Conservation (phyloP, 169 alveolate species). For the Babesia divergens region DNA sequence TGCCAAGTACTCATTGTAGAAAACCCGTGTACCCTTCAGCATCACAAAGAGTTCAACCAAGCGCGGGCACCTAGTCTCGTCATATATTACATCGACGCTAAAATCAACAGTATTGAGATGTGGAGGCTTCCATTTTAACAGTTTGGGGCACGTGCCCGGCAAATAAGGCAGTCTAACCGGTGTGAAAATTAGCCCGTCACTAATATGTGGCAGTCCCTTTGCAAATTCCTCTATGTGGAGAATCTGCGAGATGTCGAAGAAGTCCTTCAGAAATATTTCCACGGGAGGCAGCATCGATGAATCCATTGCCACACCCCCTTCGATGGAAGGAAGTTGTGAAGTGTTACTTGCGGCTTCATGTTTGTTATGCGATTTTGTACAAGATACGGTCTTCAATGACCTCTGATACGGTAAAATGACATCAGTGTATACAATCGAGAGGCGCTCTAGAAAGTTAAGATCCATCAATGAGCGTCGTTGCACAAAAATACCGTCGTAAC, state of each 20-base stretch:
- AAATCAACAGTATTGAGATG: slow-evolving; percentile 90
- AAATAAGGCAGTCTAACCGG: slow-evolving; percentile 86
- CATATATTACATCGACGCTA: slow-evolving; percentile 74
- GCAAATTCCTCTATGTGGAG: slow-evolving; percentile 75
- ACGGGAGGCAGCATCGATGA: neutral
- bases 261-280: slow-evolving; percentile 78
- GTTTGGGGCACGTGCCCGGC: slow-evolving; percentile 92
- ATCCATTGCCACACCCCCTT: no score
- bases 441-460: slow-evolving; percentile 80
- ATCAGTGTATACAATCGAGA: slow-evolving; percentile 70
- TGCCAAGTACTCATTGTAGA: slow-evolving; percentile 76
- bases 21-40: slow-evolving; percentile 72
- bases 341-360: slow-evolving; percentile 50
- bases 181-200: slow-evolving; percentile 94
- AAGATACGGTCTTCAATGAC: neutral
- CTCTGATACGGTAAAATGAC: slow-evolving; percentile 68
- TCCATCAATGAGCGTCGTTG: slow-evolving; percentile 77
- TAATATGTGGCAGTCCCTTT: slow-evolving; percentile 87
- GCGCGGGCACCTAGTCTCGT: slow-evolving; percentile 59
- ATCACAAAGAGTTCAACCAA: slow-evolving; percentile 64
- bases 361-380: neutral
- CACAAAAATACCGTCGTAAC: slow-evolving; percentile 83
- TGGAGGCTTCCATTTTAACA: slow-evolving; percentile 95
- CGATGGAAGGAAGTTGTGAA: slow-evolving; percentile 6
- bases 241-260: slow-evolving; percentile 83